Evolutionary conservation across 192 early-diverging fungal genomes (phyloP), one percentile per base, ranked within the genome.

Genomic region (Tieghemiomyces parasiticus): DNA sequence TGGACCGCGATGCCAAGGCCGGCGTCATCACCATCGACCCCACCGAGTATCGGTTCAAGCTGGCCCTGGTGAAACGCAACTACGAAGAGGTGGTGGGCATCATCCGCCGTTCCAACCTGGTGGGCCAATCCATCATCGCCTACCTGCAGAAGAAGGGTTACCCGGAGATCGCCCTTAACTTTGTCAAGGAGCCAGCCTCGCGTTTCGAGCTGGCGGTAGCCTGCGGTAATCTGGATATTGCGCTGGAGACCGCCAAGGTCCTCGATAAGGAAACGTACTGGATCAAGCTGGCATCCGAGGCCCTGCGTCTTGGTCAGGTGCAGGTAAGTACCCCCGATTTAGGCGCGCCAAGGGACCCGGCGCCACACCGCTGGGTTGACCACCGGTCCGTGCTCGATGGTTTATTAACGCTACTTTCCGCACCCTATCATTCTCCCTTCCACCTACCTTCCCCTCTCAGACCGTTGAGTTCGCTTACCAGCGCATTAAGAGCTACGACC

Each of bases 91-190:
- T 99, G 0, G 76, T 99, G 51, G 82, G 90, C 64, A 92, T 99
- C 61, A 97, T 99, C 67, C 87, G 89, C 50, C 93, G 82, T 60
- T 92, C 89, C 8, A 97, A 97, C 71, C 73, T 99, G 46, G 90
- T 97, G 9, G 96, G 96, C 4, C 96, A 99, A 67, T 89, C 91
- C 24, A 99, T 99, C 70, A 99, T 99, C 72, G 92, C 93, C 0
- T 99, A 99, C 70, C 70, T 99, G 61, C 93, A 99, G 69, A 96
- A 97, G 82, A 97, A 99, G 72, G 96, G 96, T 0, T 97, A 97
- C 68, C 92, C 96, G 0, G 96, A 99, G 78, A 88, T 98, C 73
- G 96, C 96, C 6, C 77, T 99, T 45, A 92, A 97, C 69, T 99
- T 99, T 84, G 93, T 99, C 58, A 87, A 93, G 65, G 96, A 99